Evolutionary conservation across 1,284 basidiomycete species (phyloP).

Genomic region (Ustilago hordei): DNA sequence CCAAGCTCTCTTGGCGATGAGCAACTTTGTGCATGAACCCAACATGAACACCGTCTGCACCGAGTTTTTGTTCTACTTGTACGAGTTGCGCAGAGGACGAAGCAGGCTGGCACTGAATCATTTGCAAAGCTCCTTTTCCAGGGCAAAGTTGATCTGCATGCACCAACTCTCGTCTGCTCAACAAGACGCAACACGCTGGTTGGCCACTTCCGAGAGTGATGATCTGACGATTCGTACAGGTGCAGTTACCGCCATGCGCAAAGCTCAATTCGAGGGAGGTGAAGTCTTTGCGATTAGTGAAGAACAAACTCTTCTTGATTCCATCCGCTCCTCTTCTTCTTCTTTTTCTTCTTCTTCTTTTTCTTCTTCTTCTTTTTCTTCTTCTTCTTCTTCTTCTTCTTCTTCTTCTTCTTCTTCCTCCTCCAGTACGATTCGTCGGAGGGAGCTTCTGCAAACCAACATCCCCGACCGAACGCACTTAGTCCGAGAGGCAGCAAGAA

Average conservation of each 20-base stretch:
- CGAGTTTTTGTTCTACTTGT: conserved; percentile 46
- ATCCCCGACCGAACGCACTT: conserved; percentile 60
- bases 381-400: no score
- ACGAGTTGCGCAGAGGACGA: conserved; percentile 40
- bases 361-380: no score
- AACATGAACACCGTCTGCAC: conserved; percentile 60
- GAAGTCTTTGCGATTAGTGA: conserved; percentile 45
- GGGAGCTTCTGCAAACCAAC: conserved; percentile 38
- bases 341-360: no score
- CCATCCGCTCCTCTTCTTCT: conserved; percentile 11
- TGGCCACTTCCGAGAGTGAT: conserved; percentile 25
- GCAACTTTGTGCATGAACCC: conserved; percentile 53
- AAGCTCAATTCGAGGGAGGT: conserved; percentile 45
- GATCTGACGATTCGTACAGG: conserved; percentile 47
- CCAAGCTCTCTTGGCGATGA: conserved; percentile 54
- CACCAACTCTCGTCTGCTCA: conserved; percentile 49
- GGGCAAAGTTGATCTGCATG: conserved; percentile 38
- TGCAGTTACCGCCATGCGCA: conserved; percentile 46
- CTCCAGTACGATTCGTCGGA: conserved; percentile 7
- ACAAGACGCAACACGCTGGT: conserved; percentile 48
- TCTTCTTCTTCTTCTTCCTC: no score
- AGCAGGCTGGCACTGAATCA: conserved; percentile 20
- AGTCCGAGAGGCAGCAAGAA: conserved; percentile 60
- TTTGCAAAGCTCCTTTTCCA: conserved; percentile 37
- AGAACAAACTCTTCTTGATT: conserved; percentile 30